Percentiles rank a stretch among this genome's conserved stretches.
phyloP scores from a whole-genome alignment of 352 stramenopile species.

The Phytophthora megakarya region DNA sequence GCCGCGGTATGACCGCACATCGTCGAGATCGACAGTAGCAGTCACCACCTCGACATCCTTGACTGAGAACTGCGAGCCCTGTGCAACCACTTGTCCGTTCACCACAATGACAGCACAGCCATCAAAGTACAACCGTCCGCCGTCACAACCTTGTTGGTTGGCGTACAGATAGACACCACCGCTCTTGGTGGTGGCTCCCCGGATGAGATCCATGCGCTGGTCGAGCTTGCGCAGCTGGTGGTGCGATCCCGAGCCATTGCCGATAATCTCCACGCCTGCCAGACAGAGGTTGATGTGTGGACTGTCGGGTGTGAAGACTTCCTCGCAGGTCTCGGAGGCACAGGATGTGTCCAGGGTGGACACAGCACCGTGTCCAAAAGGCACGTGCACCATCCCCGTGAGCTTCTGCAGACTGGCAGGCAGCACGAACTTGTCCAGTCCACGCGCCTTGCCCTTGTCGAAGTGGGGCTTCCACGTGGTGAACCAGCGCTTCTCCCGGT shows the following conservation, averaged over 20 bases:
- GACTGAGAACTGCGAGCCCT: constrained; percentile 97
- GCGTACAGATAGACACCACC: constrained; percentile 99
- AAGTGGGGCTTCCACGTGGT: constrained; percentile 77
- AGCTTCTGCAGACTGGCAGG: constrained; percentile 82
- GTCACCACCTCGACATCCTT: constrained; percentile 96
- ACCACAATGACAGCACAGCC: constrained; percentile 97
- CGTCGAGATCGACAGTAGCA: constrained; percentile 98
- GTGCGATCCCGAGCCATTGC: constrained; percentile 97
- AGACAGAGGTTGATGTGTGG: constrained; percentile 96
- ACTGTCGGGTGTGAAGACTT: constrained; percentile 96
- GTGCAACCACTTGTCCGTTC: constrained; percentile 96
- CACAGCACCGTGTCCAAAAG: constrained; percentile 84
- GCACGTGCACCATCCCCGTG: constrained; percentile 77
- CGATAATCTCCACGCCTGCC: constrained; percentile 97
- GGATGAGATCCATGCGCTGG: constrained; percentile 91
- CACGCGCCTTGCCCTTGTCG: constrained; percentile 33
- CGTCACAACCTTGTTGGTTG: constrained; percentile 98
- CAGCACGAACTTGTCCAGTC: constrained; percentile 80
- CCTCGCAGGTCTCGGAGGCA: constrained; percentile 97
- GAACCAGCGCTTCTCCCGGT: constrained; percentile 96
- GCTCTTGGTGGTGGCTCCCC: constrained; percentile 92
- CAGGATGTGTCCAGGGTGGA: constrained; percentile 87
- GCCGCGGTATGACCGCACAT: constrained; percentile 96
- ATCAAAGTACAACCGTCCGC: constrained; percentile 97
- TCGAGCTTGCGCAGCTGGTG: constrained; percentile 97